Base-by-base conservation (phyloP, 208 protist genomes). In the Endotrypanum monterogeii region DNA sequence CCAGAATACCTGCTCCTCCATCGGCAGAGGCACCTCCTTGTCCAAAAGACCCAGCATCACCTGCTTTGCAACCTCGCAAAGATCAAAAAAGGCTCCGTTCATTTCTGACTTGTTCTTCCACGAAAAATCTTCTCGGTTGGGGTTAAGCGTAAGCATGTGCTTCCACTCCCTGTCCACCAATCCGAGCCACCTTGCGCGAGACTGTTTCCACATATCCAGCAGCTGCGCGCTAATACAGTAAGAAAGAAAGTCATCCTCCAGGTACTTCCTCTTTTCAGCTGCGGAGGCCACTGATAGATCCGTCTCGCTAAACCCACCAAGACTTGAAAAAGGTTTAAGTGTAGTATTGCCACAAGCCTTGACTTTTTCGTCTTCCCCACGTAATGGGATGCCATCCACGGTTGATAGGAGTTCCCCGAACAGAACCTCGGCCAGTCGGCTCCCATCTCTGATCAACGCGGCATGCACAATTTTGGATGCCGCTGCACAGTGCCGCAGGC, bases 101-200 rank as follows among this genome's bases (percentile, higher is more conserved):
- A 98, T 93, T 16, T 80, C 80, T 4, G 89, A 94, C 1, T 48
- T 76, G 71, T 96, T 98, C 65, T 94, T 95, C 92, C 94, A 98
- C 39, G 41, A 72, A 56, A 98, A 94, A 60, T 85, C 70, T 7
- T 57, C 84, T 50, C 92, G 92, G 28, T 80, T 54, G 5, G 90
- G 79, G 25, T 84, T 85, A 25, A 82, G 82, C 25, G 50, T 30
- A 5, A 74, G n/a, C 74, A 90, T 32, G 23, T 69, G 69, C 30
- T 78, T 48, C 90, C 92, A 97, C 20, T 91, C 89, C 55, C 71
- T 69, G 63, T 84, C 72, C 5, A 97, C 90, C 37, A 89, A 73
- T 46, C 66, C 71, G 68, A 95, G 50, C 90, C 92, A 97, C 63
- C 80, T 71, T 25, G 67, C 70, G 14, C 87, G 83, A 35, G 85